Percentiles rank a stretch among this genome's conserved stretches.
Conservation (phyloP, 1,139 yeast genomes). For the Pichia sp. region DNA sequence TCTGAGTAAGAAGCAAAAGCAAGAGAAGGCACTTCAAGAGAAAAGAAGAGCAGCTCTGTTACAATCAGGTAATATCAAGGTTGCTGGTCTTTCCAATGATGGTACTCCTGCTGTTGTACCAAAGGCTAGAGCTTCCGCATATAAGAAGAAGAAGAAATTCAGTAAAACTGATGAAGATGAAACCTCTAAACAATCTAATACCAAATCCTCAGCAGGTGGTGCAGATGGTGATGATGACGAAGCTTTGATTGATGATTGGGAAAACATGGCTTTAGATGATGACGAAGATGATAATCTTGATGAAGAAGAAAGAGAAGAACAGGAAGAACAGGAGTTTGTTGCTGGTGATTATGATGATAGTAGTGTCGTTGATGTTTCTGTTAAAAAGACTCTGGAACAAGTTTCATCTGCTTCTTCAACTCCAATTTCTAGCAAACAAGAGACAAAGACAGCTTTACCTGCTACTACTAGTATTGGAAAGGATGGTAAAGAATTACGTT, state of each 20-base stretch:
- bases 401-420: constrained; percentile 15
- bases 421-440: background rate
- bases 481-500: constrained; percentile 55
- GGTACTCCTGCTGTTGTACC: constrained; percentile 17
- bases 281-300: constrained; percentile 37
- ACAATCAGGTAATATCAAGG: constrained; percentile 63
- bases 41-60: constrained; percentile 84
- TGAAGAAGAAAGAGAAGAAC: constrained; percentile 22
- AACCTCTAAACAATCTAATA: background rate
- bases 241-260: constrained; percentile 59
- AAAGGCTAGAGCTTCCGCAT: constrained; percentile 68
- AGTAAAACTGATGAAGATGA: constrained; percentile 27
- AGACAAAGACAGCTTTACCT: constrained; percentile 20
- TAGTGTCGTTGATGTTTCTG: constrained; percentile 17
- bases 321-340: constrained; percentile 25
- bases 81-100: constrained; percentile 54
- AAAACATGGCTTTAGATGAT: constrained; percentile 48
- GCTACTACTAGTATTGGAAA: constrained; percentile 16
- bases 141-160: constrained; percentile 57
- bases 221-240: constrained; percentile 38
- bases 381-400: background rate
- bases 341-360: constrained; percentile 19
- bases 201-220: constrained; percentile 6
- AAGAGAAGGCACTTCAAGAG: constrained; percentile 79
- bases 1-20: constrained; percentile 88